A percentile compares a stretch with the other conserved stretches of the same genome.
phyloP scores from a whole-genome alignment of 371 early-diverging fungal genomes.

The Lichtheimia ornata region DNA sequence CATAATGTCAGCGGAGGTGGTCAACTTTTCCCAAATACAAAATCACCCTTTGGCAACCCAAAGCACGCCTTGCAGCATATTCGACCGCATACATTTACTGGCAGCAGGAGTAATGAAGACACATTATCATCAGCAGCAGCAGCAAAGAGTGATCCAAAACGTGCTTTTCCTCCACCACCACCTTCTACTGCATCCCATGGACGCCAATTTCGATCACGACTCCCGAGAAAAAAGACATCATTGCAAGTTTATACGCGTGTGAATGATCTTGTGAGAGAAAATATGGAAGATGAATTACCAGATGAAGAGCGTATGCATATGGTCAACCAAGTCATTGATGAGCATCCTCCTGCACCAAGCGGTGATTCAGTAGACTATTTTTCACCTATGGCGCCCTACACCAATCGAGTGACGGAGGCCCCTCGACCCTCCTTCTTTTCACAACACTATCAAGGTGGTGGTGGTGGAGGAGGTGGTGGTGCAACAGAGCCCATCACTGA shows the following conservation, averaged over 20 bases:
- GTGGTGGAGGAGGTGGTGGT: not conserved
- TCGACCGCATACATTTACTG: not conserved
- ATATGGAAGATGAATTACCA: slow-evolving; percentile 61
- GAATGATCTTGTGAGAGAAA: slow-evolving; percentile 64
- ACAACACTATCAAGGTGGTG: slow-evolving; percentile 5
- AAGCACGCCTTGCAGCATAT: too few relatives aligned
- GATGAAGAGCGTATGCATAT: slow-evolving; percentile 42
- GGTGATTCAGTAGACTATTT: slow-evolving; percentile 35
- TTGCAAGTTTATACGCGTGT: slow-evolving; percentile 68
- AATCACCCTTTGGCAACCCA: too few relatives aligned
- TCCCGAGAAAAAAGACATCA: slow-evolving; percentile 53
- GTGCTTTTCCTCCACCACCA: not conserved
- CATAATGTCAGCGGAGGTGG: not conserved
- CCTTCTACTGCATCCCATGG: slow-evolving; percentile 10
- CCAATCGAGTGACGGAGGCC: slow-evolving; percentile 21
- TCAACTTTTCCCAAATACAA: not conserved
- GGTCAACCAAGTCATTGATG: slow-evolving; percentile 17
- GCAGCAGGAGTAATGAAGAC: not conserved
- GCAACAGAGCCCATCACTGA: slow-evolving; percentile 16
- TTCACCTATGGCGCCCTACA: slow-evolving; percentile 39
- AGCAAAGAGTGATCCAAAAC: slow-evolving; percentile 1
- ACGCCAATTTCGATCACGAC: slow-evolving; percentile 33
- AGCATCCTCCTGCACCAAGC: too few relatives aligned
- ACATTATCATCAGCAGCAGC: not conserved
- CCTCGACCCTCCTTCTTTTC: slow-evolving; percentile 7